A percentile compares a stretch with the other conserved stretches of the same genome.
Conservation (phyloP, 495 filamentous ascomycete species). For the Trichocladium uniseriatum region DNA sequence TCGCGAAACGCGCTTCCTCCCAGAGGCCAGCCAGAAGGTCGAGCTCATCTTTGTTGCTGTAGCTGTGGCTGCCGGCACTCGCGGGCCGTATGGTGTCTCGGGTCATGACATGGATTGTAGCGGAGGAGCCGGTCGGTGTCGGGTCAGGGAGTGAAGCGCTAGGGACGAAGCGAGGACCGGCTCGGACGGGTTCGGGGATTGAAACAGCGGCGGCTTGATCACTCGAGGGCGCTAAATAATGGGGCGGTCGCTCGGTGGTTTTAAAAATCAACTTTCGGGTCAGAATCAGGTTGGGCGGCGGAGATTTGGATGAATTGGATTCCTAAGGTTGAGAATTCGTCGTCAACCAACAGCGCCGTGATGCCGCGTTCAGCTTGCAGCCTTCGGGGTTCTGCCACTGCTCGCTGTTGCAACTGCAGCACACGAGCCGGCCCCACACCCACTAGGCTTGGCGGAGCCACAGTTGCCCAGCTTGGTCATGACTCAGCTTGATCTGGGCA, state of each 20-base stretch:
- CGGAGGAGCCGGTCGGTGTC: too few species aligned
- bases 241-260: too few species aligned
- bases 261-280: too few species aligned
- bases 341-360: background rate
- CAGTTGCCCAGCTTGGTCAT: background rate
- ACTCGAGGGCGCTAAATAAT: background rate
- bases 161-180: background rate
- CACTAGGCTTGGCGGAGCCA: background rate
- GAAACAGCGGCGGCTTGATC: background rate
- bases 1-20: conserved; percentile 42
- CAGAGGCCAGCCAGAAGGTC: conserved; percentile 41
- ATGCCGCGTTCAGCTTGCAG: conserved; percentile 4
- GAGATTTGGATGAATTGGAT: background rate
- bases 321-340: background rate
- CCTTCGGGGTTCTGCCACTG: conserved; percentile 1
- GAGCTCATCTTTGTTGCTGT: conserved; percentile 14
- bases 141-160: background rate
- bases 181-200: background rate
- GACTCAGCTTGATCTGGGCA: background rate
- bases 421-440: too few species aligned
- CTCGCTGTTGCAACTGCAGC: background rate
- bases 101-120: conserved; percentile 43
- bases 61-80: conserved; percentile 13
- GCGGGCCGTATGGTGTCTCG: conserved; percentile 36
- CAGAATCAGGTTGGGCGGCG: background rate